A percentile compares a stretch with the other conserved stretches of the same genome.
Conservation (phyloP, 1,284 basidiomycete genomes). For the Erythrobasidium hasegawianum region DNA sequence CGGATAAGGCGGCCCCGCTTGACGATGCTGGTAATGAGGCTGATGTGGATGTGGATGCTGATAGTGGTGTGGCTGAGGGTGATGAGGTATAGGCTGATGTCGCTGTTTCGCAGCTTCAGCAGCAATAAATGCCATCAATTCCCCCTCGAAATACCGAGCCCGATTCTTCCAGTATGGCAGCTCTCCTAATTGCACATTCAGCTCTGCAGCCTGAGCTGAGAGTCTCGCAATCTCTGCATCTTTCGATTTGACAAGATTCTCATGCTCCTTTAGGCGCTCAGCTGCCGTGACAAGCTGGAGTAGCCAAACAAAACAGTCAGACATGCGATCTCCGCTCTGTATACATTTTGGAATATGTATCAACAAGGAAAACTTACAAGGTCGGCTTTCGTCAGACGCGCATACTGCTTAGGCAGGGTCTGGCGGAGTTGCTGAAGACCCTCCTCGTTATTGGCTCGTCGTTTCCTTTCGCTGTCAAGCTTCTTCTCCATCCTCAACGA, state of each 20-base stretch:
- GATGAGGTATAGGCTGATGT: background rate
- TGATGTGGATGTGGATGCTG: background rate
- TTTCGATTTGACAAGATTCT: background rate
- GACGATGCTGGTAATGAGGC: background rate
- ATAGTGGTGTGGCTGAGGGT: background rate
- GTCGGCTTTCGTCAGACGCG: constrained; percentile 1
- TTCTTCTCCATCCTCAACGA: background rate
- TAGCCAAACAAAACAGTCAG: background rate
- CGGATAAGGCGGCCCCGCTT: too few relatives aligned
- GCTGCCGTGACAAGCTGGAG: background rate
- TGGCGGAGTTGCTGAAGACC: background rate
- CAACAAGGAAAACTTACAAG: background rate
- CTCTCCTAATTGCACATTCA: background rate
- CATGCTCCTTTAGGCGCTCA: background rate
- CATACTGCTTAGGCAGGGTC: background rate
- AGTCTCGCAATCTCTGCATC: background rate
- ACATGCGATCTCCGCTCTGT: background rate
- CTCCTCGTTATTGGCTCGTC: background rate
- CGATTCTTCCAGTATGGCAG: constrained; percentile 4
- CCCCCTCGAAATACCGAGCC: background rate
- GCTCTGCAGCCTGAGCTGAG: background rate
- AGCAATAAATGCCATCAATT: background rate
- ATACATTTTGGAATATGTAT: background rate
- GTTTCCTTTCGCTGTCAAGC: background rate
- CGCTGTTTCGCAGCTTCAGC: background rate